Base-by-base conservation (phyloP, 1,139 yeast genomes). In the Geotrichum cucujoidarum region DNA sequence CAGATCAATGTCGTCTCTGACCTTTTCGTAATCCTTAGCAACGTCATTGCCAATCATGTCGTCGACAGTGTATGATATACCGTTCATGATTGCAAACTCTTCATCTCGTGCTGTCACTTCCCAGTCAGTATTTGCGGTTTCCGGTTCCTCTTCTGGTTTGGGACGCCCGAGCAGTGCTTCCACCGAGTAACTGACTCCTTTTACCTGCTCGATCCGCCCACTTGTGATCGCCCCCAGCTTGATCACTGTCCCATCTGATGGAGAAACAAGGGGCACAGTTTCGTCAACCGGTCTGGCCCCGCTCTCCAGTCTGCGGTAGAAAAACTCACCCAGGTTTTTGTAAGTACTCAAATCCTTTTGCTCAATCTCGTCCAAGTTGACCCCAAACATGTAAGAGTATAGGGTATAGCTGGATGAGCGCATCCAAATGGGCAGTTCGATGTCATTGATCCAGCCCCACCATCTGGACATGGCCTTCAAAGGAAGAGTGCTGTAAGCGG, bases 151-250 rank as follows among this genome's bases (percentile, higher is more conserved):
- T 11, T 53, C 55, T 57, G 80, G 78, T 27, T 61, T 55, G 38
- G 66, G 59, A 31, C 62, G 62, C 1, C 99, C 98, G 45, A 92
- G 74, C 45, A 92, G 77, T 6, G 95, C 94, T 58, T 86, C 94
- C 14, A 92, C 76, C 1, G 95, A 83, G 65, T 92, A 92, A 0
- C 95, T 87, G 77, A 92, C 79, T 7, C 98, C 99, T 68, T 92
- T 92, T 43, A 92, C 97, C 65, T 92, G 97, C 67, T 92, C 97
- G 52, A 94, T 88, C 58, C 83, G 87, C 34, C 95, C 95, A 51
- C 81, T 83, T 51, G 73, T 69, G 47, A 90, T 88, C 22, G 79
- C 72, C 36, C 99, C 99, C 57, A 86, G 76, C 58, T 88, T 90
- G 53, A 92, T 71, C 8, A 92, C 83, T 56, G 78, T 83, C 22